Conservation (phyloP, 2,329 filamentous ascomycete genomes). For the Plectosphaerella sp. region DNA sequence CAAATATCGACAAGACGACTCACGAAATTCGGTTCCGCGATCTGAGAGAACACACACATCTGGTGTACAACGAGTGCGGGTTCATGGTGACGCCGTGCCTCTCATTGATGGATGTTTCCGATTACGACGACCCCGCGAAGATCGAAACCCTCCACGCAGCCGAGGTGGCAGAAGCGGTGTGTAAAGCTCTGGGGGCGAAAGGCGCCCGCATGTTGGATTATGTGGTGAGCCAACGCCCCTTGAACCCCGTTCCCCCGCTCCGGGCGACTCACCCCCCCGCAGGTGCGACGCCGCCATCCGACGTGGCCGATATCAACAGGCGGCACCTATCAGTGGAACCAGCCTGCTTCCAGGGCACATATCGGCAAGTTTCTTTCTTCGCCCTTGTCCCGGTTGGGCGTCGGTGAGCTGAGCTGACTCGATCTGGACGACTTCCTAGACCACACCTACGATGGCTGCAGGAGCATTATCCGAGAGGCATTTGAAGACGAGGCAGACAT, state of each 20-base stretch:
- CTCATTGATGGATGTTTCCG: not conserved
- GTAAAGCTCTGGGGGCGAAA: not conserved
- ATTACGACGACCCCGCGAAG: not conserved
- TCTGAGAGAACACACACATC: not conserved
- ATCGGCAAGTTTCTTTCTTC: constrained; percentile 1
- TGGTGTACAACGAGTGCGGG: constrained; percentile 1
- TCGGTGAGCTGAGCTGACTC: not conserved
- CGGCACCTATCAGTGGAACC: constrained; percentile 1
- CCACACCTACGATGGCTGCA: constrained; percentile 5
- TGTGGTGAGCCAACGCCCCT: constrained; percentile 1
- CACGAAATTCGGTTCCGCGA: constrained; percentile 1
- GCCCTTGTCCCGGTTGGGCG: not conserved
- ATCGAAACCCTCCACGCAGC: constrained; percentile 2
- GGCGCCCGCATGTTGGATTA: constrained; percentile 1
- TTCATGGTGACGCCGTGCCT: constrained; percentile 1
- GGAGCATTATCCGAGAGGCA: constrained; percentile 1
- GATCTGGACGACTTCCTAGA: not conserved
- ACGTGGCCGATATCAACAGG: constrained; percentile 5
- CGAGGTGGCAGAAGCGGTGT: constrained; percentile 1
- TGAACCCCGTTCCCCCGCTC: not conserved
- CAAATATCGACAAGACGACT: constrained; percentile 2
- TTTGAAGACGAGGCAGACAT: constrained; percentile 1
- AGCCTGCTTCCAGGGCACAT: constrained; percentile 5
- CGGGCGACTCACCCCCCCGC: not conserved
- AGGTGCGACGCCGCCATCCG: constrained; percentile 5